Base-by-base conservation (phyloP, 441 rosid genomes). In the Raphanus hybrid region DNA sequence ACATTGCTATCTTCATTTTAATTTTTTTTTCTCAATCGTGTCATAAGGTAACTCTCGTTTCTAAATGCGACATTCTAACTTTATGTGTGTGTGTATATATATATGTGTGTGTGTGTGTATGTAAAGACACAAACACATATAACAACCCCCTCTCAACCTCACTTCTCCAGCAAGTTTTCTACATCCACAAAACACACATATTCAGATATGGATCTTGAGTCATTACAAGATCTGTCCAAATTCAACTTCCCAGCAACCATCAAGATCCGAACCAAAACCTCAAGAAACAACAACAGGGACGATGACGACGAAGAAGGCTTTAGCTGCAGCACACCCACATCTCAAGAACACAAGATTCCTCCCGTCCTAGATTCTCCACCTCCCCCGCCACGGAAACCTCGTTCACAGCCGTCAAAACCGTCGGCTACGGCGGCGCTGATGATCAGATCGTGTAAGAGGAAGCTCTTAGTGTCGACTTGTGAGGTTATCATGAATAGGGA, bases 271-370 rank as follows among this genome's bases (percentile, higher is more conserved):
- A 4, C 87, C 41, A 78, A 54, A 12, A 34, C 52, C 45, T 27
- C 41, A 1, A 70, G 59, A 18, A 78, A 5, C 20, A 71, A 61
- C n/a, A 8, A 16, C 61, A 11, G 54, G 1, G 59, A 0, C 10
- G 45, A 59, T n/a, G 65, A 11, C 2, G 26, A 5, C 1, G 76
- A 74, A 1, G 82, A 59, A 23, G 73, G 35, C n/a, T 18, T 78
- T 11, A 60, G 64, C 55, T 91, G 96, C 71, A 73, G 50, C 45
- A 91, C 97, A 2, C 97, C 98, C n/a, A 90, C 90, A 8, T 85
- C 94, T 0, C 74, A 73, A 67, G 92, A 87, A 54, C 78, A 83
- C 85, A 84, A 84, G 87, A 93, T 90, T 78, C 97, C 96, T 0
- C 41, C 85, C 3, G 64, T 79, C 16, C 27, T 81, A 3, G 75